phyloP scores from a whole-genome alignment of 129 eudicot species.

The Scalesia atractyloides region DNA sequence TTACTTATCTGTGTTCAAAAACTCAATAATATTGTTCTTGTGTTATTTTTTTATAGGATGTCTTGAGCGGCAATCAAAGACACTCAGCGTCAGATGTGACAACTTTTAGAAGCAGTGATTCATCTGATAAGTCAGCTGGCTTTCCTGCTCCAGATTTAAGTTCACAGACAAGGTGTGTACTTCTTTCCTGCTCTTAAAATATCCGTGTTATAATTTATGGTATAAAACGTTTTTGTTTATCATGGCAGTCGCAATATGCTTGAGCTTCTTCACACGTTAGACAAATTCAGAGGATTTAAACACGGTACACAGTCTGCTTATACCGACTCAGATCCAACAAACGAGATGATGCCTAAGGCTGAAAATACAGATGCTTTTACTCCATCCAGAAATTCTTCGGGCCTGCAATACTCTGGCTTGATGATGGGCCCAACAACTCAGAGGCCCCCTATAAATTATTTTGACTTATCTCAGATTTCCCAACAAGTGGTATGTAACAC shows the following conservation, averaged over 20 bases:
- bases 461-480: conserved; percentile 42
- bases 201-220: neutral
- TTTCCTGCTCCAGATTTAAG: conserved; percentile 37
- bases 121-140: conserved; percentile 37
- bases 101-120: conserved; percentile 39
- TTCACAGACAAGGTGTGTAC: conserved; percentile 55
- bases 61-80: conserved; percentile 22
- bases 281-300: conserved; percentile 39
- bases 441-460: conserved; percentile 31
- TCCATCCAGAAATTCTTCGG: conserved; percentile 33
- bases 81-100: conserved; percentile 34
- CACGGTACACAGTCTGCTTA: conserved; percentile 38
- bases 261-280: conserved; percentile 62
- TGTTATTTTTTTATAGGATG: conserved; percentile 37
- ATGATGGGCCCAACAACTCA: conserved; percentile 51
- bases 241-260: conserved; percentile 52
- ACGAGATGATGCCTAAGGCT: conserved; percentile 39
- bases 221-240: conserved; percentile 12
- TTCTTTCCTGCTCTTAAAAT: conserved; percentile 16
- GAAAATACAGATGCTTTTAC: conserved; percentile 40
- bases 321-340: conserved; percentile 36
- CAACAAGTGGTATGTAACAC: conserved; percentile 41
- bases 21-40: conserved; percentile 4
- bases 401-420: conserved; percentile 49
- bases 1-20: neutral